Conservation (phyloP, 306 rosid species). For the Lathyrus oleraceus region DNA sequence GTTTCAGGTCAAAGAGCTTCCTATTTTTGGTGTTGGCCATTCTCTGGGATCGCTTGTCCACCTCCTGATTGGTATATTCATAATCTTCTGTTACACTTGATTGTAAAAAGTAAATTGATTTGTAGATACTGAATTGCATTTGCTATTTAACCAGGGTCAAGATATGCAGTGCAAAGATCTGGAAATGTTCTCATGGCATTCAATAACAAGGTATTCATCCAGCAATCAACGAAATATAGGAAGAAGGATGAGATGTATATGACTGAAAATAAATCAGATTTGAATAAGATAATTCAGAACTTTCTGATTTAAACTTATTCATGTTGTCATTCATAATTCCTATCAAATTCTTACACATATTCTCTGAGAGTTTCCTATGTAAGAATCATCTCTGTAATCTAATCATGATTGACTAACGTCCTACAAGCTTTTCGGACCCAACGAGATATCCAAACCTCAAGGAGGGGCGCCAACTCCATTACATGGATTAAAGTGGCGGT, state of each 20-base stretch:
- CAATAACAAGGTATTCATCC: slow-evolving; percentile 76
- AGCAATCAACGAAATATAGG: neutral
- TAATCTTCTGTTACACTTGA: slow-evolving; percentile 33
- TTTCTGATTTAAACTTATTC: neutral
- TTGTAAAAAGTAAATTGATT: slow-evolving; percentile 30
- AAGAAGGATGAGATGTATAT: neutral
- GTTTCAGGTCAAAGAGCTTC: slow-evolving; percentile 83
- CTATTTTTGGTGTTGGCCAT: slow-evolving; percentile 90
- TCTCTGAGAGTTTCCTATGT: slow-evolving; percentile 6
- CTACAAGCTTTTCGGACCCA: no score
- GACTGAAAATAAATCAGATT: neutral
- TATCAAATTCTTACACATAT: neutral
- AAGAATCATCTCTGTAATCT: neutral
- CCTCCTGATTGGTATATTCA: slow-evolving; percentile 83
- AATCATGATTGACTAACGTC: slow-evolving; percentile 39
- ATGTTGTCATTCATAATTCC: neutral
- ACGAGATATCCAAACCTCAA: no score
- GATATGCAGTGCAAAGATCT: slow-evolving; percentile 96
- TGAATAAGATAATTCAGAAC: neutral
- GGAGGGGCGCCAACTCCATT: no score
- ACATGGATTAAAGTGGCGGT: no score
- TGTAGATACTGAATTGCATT: slow-evolving; percentile 38
- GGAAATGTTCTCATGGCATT: slow-evolving; percentile 94
- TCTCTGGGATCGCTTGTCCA: slow-evolving; percentile 97
- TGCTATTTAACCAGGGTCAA: slow-evolving; percentile 74